Evolutionary conservation across 164 flowering plant genomes (phyloP).

Genomic region (Berberis thunbergii): DNA sequence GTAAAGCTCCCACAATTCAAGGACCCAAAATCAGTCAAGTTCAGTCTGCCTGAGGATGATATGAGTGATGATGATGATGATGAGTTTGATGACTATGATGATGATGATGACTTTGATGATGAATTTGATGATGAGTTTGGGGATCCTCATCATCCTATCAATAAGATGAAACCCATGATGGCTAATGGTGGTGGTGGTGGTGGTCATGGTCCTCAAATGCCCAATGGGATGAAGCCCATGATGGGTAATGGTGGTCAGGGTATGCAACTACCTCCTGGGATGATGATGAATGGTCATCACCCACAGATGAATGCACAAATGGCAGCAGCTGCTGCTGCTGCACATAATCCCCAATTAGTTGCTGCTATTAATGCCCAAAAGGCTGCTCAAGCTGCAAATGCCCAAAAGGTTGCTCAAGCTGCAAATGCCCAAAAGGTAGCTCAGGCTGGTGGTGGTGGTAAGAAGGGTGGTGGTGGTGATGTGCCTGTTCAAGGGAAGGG

Average conservation of each 20-base stretch:
- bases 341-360: neutral
- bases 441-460: too few relatives aligned
- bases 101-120: constrained; percentile 35
- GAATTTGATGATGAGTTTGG: constrained; percentile 27
- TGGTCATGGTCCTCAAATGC: constrained; percentile 7
- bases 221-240: neutral
- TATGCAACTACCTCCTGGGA: too few relatives aligned
- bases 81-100: constrained; percentile 29
- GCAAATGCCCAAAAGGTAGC: neutral
- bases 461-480: constrained; percentile 1
- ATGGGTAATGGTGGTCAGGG: too few relatives aligned
- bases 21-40: constrained; percentile 49
- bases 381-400: neutral
- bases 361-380: neutral
- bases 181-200: neutral
- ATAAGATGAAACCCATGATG: constrained; percentile 21
- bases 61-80: constrained; percentile 36
- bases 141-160: constrained; percentile 6
- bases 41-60: constrained; percentile 44
- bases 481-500: constrained; percentile 1
- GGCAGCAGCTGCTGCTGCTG: neutral
- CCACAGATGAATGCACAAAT: neutral
- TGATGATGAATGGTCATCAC: constrained; percentile 1
- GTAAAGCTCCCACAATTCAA: constrained; percentile 11
- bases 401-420: neutral